phyloP scores from a whole-genome alignment of 768 basidiomycete species.

The Ramaria rubella region DNA sequence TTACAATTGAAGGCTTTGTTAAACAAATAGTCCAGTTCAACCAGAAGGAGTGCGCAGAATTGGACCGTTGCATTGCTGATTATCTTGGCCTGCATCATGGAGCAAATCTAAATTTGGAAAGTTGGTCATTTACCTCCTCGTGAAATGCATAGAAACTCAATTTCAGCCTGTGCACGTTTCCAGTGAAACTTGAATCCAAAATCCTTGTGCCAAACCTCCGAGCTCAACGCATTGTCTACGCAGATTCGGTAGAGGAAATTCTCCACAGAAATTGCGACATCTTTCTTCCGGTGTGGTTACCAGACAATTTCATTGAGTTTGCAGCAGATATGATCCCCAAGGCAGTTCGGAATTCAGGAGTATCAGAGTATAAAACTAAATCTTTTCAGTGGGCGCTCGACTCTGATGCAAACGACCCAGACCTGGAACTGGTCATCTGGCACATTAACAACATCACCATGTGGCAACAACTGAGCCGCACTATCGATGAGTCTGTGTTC shows the following conservation, averaged over 20 bases:
- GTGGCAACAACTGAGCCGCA: not conserved
- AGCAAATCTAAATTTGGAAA: not conserved
- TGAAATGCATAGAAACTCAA: not conserved
- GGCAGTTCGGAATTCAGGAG: not conserved
- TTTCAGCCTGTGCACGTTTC: not conserved
- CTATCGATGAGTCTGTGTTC: not conserved
- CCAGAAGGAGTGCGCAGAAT: not conserved
- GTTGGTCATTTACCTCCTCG: not conserved
- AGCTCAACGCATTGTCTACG: constrained; percentile 2
- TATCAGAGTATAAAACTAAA: not conserved
- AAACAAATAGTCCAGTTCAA: constrained; percentile 3
- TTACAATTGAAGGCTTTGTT: constrained; percentile 4
- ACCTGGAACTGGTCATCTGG: not conserved
- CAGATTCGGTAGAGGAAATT: not conserved
- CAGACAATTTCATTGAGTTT: constrained; percentile 1
- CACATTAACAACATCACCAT: not conserved
- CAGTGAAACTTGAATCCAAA: not conserved
- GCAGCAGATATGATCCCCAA: not conserved
- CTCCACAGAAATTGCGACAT: not conserved
- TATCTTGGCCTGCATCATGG: too few relatives aligned
- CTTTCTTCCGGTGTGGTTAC: not conserved
- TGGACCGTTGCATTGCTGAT: not conserved
- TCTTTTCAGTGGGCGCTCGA: not conserved
- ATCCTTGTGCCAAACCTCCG: not conserved
- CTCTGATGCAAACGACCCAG: not conserved